Evolutionary conservation across 176 grass and related monocot species (phyloP), one percentile per base, ranked within the genome.

Genomic region (Carex parvula): DNA sequence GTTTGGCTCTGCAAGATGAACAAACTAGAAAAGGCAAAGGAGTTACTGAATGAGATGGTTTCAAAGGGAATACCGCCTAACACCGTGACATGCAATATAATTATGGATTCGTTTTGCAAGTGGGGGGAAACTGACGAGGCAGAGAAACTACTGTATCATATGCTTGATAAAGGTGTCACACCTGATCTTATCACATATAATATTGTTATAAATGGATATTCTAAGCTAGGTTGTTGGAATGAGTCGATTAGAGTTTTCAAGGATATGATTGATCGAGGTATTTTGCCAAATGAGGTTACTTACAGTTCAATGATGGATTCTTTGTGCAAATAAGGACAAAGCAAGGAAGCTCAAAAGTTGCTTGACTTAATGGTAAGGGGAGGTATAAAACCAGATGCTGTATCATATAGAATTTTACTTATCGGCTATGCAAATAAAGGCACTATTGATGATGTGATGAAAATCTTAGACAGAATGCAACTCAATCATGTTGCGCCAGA

Each of bases 41-140:
- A 60, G 74, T 24, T 79, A 5, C 20, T 60, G 48, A 37, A 35
- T 63, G 74, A 66, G 42, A 86, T 39, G 75, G 26, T 68, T 86
- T 33, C 41, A 56, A 56, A 80, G 20, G 59, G 15, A 85, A 59
- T 77, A 63, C 24, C 20, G 5, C 70, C 54, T 17, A 5, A 69
- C 46, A 55, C 62, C 14, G 41, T 54, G 16, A 86, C 60, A 0
- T 80, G 44, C 48, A 52, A 22, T 32, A 79, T 57, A 62, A 63
- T 46, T 7, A 1, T 86, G 12, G 26, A 68, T 68, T 12, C 54
- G 15, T 14, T 58, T 57, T 79, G 39, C 55, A 55, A 57, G 44
- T 29, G 16, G 15, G 74, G 74, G 9, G 75, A 79, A 16, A 0
- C 17, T 58, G 56, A 85, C 3, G 11, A 14, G 32, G 84, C 71